Evolutionary conservation across 306 rosid species (phyloP).

Genomic region (Styphnolobium japonicum): DNA sequence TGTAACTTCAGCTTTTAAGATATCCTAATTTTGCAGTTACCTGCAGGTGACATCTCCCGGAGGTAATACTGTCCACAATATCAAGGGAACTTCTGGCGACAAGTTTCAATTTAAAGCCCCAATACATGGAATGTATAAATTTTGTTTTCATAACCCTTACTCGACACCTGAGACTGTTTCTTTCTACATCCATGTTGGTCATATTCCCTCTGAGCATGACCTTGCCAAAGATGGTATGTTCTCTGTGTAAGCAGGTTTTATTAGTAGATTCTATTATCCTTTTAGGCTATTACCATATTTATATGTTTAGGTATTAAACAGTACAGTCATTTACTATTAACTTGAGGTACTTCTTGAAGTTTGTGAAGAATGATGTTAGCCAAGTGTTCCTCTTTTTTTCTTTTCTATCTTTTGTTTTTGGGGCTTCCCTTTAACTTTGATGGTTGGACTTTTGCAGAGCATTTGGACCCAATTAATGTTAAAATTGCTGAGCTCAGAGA

Average conservation of each 20-base stretch:
- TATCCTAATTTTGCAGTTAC: constrained; percentile 28
- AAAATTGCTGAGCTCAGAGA: constrained; percentile 98
- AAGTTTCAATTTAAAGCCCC: constrained; percentile 92
- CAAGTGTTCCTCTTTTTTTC: background rate
- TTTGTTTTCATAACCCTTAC: constrained; percentile 93
- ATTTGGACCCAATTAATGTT: constrained; percentile 96
- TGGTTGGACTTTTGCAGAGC: constrained; percentile 61
- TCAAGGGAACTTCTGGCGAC: constrained; percentile 90
- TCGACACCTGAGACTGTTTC: constrained; percentile 98
- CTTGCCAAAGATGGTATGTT: constrained; percentile 91
- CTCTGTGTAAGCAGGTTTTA: constrained; percentile 9
- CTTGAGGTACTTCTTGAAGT: background rate
- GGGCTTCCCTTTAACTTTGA: background rate
- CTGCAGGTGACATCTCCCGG: constrained; percentile 84
- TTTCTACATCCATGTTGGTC: constrained; percentile 94
- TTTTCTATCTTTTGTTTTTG: background rate
- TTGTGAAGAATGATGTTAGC: background rate
- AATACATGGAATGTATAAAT: constrained; percentile 84
- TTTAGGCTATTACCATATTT: background rate
- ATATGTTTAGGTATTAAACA: background rate
- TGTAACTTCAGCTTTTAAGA: constrained; percentile 3
- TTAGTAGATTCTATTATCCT: background rate
- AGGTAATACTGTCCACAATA: constrained; percentile 60
- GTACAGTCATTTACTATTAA: background rate
- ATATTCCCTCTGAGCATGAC: constrained; percentile 89